These are phyloP conservation scores for Cornus florida DNA, from an alignment of 148 eudicot species.

Conservation along the genomic window DNA sequence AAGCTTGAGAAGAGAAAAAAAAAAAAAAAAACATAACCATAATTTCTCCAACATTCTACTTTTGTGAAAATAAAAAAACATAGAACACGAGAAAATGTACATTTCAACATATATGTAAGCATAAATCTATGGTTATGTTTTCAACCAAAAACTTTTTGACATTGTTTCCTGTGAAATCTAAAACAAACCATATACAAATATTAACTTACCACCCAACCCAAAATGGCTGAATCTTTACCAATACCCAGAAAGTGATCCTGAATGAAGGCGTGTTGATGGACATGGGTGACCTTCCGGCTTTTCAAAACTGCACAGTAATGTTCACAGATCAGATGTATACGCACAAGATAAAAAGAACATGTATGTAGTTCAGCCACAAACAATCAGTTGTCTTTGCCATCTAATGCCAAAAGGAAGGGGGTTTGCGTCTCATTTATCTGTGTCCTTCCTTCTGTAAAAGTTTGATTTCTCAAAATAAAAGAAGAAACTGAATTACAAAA, in stretches of 20 bases:
- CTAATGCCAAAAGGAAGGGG: conserved; percentile 1
- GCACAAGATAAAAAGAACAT: not conserved
- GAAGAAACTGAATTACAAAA: too few species aligned
- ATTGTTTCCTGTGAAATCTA: not conserved
- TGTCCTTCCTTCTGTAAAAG: not conserved
- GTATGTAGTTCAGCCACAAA: not conserved
- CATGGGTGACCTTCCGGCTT: conserved; percentile 60
- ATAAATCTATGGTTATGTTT: too few species aligned
- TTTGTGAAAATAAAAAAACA: not conserved
- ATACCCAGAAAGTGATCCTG: conserved; percentile 57
- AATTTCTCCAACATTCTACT: too few species aligned
- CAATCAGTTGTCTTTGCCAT: not conserved
- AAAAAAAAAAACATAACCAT: too few species aligned
- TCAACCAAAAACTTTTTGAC: too few species aligned
- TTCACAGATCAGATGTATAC: not conserved
- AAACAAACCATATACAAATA: not conserved
- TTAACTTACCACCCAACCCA: conserved; percentile 72
- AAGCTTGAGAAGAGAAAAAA: not conserved
- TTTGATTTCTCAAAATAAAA: not conserved
- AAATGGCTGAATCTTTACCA: conserved; percentile 50
- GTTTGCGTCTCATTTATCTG: not conserved
- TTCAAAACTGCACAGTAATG: conserved; percentile 34
- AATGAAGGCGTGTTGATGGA: conserved; percentile 76
- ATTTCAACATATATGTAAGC: too few species aligned
- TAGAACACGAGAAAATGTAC: not conserved